Conservation (phyloP, 2,329 filamentous ascomycete species). For the Trichophyton schoenleinii region DNA sequence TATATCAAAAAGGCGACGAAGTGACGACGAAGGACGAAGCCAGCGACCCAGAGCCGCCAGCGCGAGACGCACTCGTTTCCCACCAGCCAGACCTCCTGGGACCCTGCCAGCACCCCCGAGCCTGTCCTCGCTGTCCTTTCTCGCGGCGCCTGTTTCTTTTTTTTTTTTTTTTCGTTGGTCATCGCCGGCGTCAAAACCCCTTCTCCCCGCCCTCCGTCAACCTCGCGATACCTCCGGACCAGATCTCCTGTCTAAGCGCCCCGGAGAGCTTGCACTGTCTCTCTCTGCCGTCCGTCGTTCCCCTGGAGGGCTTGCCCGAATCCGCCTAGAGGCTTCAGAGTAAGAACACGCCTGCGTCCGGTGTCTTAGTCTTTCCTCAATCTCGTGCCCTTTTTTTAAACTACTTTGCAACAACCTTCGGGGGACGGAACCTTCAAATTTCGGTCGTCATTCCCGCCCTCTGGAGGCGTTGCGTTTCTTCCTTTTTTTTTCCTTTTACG, state of each 20-base stretch:
- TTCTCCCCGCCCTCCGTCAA: slow-evolving; percentile 1
- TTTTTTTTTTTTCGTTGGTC: not conserved
- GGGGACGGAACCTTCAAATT: not conserved
- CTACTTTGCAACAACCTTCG: not conserved
- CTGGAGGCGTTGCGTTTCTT: not conserved
- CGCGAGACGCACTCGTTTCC: not conserved
- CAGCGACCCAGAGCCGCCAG: not conserved
- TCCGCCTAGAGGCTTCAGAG: not conserved
- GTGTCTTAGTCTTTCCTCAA: not conserved
- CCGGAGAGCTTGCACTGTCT: not conserved
- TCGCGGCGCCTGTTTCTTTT: not conserved
- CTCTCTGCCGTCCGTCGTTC: not conserved
- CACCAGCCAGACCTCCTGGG: not conserved
- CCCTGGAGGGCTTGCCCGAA: not conserved
- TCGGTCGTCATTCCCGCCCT: not conserved
- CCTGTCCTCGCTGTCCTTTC: not conserved
- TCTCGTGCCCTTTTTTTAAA: not conserved
- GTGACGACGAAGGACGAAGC: not conserved
- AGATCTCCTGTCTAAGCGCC: not conserved
- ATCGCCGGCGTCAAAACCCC: not conserved
- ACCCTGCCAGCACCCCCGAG: not conserved
- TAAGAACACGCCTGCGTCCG: not conserved
- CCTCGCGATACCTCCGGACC: not conserved
- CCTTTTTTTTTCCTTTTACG: not conserved
- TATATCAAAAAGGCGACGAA: slow-evolving; percentile 5